Evolutionary conservation across 352 stramenopile species (phyloP).

Genomic region (Halophytophthora polymorphica): DNA sequence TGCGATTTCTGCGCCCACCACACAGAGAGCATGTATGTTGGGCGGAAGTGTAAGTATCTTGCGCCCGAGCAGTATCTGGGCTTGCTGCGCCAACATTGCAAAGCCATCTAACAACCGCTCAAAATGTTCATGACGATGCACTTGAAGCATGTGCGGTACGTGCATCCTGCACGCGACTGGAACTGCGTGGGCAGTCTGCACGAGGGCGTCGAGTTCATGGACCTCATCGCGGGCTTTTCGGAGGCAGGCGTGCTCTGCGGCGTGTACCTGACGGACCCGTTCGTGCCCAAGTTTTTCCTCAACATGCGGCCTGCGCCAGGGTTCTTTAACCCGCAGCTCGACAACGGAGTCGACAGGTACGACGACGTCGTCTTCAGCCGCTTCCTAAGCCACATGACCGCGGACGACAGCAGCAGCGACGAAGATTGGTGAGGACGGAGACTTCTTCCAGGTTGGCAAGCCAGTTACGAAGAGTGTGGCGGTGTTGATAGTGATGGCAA

Average conservation of each 20-base stretch:
- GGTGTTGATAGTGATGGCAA: too few species aligned
- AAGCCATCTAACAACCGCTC: constrained; percentile 19
- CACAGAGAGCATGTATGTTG: constrained; percentile 9
- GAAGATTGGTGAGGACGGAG: too few species aligned
- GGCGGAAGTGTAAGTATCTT: constrained; percentile 19
- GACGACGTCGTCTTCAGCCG: too few species aligned
- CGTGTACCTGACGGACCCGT: constrained; percentile 25
- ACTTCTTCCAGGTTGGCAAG: too few species aligned
- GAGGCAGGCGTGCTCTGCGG: constrained; percentile 22
- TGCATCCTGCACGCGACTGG: constrained; percentile 19
- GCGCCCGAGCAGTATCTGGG: neutral
- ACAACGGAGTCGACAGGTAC: too few species aligned
- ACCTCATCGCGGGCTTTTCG: constrained; percentile 24
- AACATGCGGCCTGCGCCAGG: constrained; percentile 10
- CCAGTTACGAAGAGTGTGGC: too few species aligned
- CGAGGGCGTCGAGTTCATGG: constrained; percentile 11
- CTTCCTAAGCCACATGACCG: too few species aligned
- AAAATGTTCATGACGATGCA: constrained; percentile 21
- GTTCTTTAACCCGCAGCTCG: constrained; percentile 11
- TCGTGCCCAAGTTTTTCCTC: constrained; percentile 13
- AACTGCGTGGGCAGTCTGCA: constrained; percentile 11
- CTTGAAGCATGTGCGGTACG: constrained; percentile 27
- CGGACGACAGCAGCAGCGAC: too few species aligned
- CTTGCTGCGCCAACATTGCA: constrained; percentile 21
- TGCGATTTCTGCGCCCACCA: constrained; percentile 21